Evolutionary conservation across 495 filamentous ascomycete species (phyloP), one percentile per base, ranked within the genome.

Genomic region (Hypoxylon perforatum): DNA sequence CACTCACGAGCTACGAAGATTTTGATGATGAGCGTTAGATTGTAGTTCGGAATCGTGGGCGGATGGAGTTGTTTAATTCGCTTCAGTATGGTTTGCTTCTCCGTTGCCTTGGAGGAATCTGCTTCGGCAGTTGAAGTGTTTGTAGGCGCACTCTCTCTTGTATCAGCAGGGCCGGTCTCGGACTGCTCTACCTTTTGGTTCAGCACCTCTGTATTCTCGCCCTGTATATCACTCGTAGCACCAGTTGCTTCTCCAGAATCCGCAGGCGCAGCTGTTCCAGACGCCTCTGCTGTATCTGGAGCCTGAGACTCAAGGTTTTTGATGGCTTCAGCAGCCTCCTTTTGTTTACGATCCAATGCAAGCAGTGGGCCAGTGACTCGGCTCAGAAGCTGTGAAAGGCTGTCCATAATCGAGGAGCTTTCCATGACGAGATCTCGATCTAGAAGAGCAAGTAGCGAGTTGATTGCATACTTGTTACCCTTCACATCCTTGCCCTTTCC

Each of bases 1-100:
- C 95, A 99, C 75, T 99, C 95, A 25, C 93, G 91, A 52, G 95
- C 94, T 11, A 94, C 91, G 63, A 99, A 89, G 61, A 99, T 96
- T 69, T 96, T 95, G 70, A 97, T 92, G 9, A 99, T 93, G 39
- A 98, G 82, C 71, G 90, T 91, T 64, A 99, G 84, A 76, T 97
- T 97, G 66, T 91, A 84, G 39, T 94, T 92, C 0, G 96, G 94
- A 45, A 99, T 88, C 19, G 92, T 87, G 21, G 95, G 95, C 50
- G 94, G 93, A 22, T 88, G 88, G 14, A 97, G 82, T 25, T 86
- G 85, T 21, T 85, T 87, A 48, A 82, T 83, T 71, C 90, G 93
- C 82, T 94, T 97, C 63, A 87, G 69, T 8, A 75, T 73, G 14
- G 78, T 65, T 28, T 85, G 86, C 51, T 89, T 77, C 42, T 88